Evolutionary conservation across 805 yeast species (phyloP).

Genomic region (Cyberlindnera samutprakarnensis): DNA sequence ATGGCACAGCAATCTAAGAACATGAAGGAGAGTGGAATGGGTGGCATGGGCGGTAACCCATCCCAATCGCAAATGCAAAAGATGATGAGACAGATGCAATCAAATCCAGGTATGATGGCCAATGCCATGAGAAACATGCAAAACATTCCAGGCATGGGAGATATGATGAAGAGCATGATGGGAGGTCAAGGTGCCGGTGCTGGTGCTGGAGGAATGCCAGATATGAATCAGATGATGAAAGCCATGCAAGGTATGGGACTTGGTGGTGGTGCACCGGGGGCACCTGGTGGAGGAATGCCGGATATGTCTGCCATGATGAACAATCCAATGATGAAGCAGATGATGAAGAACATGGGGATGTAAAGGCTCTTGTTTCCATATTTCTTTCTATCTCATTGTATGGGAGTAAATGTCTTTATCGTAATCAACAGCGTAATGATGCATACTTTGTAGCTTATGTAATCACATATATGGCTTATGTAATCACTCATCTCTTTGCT

Average conservation of each 20-base stretch:
- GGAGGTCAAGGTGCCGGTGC: too few species aligned
- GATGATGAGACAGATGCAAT: conserved; percentile 57
- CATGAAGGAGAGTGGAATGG: conserved; percentile 4
- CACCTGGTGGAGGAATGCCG: conserved; percentile 57
- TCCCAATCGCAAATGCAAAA: conserved; percentile 35
- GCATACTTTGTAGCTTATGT: too few species aligned
- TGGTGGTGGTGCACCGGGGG: too few species aligned
- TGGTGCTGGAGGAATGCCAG: conserved; percentile 57
- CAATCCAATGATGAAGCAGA: conserved; percentile 37
- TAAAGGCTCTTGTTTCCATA: too few species aligned
- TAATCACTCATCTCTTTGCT: too few species aligned
- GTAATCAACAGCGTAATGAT: too few species aligned
- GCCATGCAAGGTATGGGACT: conserved; percentile 42
- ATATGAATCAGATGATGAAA: conserved; percentile 54
- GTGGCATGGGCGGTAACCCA: conserved; percentile 39
- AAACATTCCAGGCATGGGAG: conserved; percentile 28
- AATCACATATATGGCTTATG: too few species aligned
- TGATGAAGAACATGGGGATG: conserved; percentile 42
- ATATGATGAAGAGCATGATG: conserved; percentile 53
- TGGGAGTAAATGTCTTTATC: too few species aligned
- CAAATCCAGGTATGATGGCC: conserved; percentile 71
- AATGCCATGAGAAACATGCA: conserved; percentile 51
- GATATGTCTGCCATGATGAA: conserved; percentile 39
- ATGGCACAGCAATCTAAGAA: conserved; percentile 72
- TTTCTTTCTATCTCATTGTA: too few species aligned